phyloP scores from a whole-genome alignment of 352 stramenopile species.

The Blastocystis sp. region DNA sequence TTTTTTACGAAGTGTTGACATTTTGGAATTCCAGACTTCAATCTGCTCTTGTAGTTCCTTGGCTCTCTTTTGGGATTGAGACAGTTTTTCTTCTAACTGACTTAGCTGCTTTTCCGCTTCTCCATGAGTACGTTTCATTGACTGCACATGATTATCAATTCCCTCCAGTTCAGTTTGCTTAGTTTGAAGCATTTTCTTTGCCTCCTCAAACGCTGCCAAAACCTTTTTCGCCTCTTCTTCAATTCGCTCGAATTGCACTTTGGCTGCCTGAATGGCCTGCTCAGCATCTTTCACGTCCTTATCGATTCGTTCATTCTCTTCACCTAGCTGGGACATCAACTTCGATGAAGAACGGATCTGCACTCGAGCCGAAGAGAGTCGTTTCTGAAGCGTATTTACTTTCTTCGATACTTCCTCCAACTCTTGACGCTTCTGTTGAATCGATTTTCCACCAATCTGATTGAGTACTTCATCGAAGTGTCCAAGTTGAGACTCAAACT shows the following conservation, averaged over 20 bases:
- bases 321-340: constrained; percentile 76
- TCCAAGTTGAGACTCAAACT: constrained; percentile 49
- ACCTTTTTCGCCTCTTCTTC: constrained; percentile 84
- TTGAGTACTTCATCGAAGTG: constrained; percentile 39
- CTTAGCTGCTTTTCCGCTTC: constrained; percentile 71
- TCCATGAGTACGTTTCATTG: constrained; percentile 51
- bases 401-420: not conserved
- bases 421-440: not conserved
- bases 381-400: not conserved
- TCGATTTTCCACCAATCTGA: not conserved
- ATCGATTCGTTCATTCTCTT: constrained; percentile 76
- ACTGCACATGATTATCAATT: constrained; percentile 69
- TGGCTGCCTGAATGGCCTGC: constrained; percentile 76
- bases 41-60: constrained; percentile 75
- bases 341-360: not conserved
- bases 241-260: constrained; percentile 80
- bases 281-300: constrained; percentile 76
- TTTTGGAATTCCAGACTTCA: constrained; percentile 69
- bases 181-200: constrained; percentile 77
- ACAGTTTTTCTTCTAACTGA: constrained; percentile 79
- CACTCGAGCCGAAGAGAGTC: constrained; percentile 10
- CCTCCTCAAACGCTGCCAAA: constrained; percentile 79
- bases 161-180: constrained; percentile 75
- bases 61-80: constrained; percentile 69
- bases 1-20: constrained; percentile 69